Evolutionary conservation across 2,329 filamentous ascomycete genomes (phyloP), one percentile per base, ranked within the genome.

Genomic region (Thelonectria olida): DNA sequence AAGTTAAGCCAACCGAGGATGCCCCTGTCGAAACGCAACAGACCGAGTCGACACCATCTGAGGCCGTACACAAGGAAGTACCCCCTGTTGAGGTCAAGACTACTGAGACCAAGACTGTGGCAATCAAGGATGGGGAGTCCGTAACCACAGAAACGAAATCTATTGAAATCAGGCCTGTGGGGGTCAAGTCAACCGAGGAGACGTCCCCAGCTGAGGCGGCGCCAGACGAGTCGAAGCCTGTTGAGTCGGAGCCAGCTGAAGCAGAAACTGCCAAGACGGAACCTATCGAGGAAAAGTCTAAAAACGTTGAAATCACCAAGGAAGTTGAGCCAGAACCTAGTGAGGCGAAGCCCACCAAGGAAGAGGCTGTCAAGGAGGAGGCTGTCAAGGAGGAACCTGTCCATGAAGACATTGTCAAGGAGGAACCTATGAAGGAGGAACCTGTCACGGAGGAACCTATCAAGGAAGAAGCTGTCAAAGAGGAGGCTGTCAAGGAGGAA

Each of bases 221-320:
- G 15, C 13, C 38, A 31, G 25, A 23, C 27, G 54, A 42, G 17
- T 4, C 54, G 39, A 28, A 31, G 7, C 31, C 31, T 38, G 31
- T 27, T n/a, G 53, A 48, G n/a, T 28, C 51, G 13, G 39, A 34
- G 12, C 44, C 57, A 10, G 38, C 22, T 22, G 52, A 61, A 39
- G 27, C 31, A 28, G n/a, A 7, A 2, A 13, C 27, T 42, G 8
- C 44, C 22, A 52, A 52, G 17, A 19, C 53, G 25, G 27, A 41
- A 17, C 4, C 44, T 1, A 20, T 41, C 20, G 44, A 55, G 20
- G 10, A 28, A 15, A 17, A 49, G 12, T 44, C 44, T n/a, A n/a
- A n/a, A n/a, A n/a, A n/a, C n/a, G n/a, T n/a, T n/a, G n/a, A n/a
- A n/a, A n/a, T n/a, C n/a, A n/a, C n/a, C n/a, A n/a, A n/a, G n/a